These are phyloP conservation scores for Sonneratia alba DNA, from an alignment of 345 rosid genomes.

Conservation along the genomic window DNA sequence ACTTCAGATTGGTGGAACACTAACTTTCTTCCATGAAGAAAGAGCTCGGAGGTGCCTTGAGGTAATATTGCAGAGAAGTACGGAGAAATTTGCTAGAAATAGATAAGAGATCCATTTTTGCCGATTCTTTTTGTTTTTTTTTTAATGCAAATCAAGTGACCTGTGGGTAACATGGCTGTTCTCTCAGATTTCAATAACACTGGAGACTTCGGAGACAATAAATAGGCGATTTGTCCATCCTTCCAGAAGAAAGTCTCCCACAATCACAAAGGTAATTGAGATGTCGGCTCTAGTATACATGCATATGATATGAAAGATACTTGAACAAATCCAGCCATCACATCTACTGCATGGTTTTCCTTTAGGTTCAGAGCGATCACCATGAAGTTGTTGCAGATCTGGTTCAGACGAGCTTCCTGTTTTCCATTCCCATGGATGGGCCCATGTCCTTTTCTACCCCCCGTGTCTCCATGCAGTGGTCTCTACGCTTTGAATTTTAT, in stretches of 20 bases:
- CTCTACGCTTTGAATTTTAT: constrained; percentile 79
- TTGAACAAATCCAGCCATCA: neutral
- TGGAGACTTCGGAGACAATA: constrained; percentile 86
- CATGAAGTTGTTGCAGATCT: constrained; percentile 91
- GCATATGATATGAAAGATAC: neutral
- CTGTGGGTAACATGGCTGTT: constrained; percentile 9
- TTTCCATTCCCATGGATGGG: constrained; percentile 90
- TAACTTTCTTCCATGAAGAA: constrained; percentile 85
- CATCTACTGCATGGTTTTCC: neutral
- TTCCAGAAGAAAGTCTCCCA: constrained; percentile 78
- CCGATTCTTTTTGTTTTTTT: neutral
- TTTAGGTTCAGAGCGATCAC: constrained; percentile 87
- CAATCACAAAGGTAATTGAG: constrained; percentile 58
- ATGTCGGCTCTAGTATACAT: neutral
- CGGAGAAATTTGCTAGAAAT: neutral
- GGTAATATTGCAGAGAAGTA: constrained; percentile 28
- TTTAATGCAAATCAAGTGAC: neutral
- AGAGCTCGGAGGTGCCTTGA: constrained; percentile 88
- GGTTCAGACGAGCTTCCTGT: constrained; percentile 91
- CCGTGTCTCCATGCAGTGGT: constrained; percentile 80
- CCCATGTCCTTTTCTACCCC: constrained; percentile 92
- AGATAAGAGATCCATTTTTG: neutral
- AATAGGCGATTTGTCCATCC: constrained; percentile 60
- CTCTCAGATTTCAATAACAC: constrained; percentile 58
- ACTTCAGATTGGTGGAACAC: constrained; percentile 91